phyloP scores from a whole-genome alignment of 2,329 filamentous ascomycete genomes.

The Phyllosticta citrichinensis region DNA sequence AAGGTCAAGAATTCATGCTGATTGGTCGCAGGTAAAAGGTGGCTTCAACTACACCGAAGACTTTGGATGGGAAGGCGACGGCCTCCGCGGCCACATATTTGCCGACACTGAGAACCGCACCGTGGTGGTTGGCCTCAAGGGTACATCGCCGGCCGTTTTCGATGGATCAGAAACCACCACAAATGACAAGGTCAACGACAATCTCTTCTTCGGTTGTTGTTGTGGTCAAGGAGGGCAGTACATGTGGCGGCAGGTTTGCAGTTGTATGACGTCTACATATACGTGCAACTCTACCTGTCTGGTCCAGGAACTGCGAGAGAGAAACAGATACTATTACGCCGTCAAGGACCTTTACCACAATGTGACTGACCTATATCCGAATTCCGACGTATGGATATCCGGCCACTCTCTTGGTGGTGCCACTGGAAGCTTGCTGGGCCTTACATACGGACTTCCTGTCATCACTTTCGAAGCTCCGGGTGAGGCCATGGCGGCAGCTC shows the following conservation, averaged over 20 bases:
- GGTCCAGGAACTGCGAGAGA: conserved; percentile 59
- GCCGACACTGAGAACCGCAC: conserved; percentile 78
- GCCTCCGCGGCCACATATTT: conserved; percentile 85
- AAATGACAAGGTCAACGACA: conserved; percentile 96
- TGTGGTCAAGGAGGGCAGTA: conserved; percentile 88
- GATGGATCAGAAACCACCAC: conserved; percentile 95
- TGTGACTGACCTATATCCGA: conserved; percentile 77
- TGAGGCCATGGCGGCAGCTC: conserved; percentile 74
- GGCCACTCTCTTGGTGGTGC: conserved; percentile 90
- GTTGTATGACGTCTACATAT: conserved; percentile 80
- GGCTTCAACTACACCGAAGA: conserved; percentile 78
- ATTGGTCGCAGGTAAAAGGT: conserved; percentile 32
- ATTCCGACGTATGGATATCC: conserved; percentile 76
- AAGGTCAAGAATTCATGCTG: conserved; percentile 25
- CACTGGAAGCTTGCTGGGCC: conserved; percentile 74
- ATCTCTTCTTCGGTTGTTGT: conserved; percentile 95
- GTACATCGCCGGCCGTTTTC: conserved; percentile 75
- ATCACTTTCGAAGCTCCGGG: conserved; percentile 90
- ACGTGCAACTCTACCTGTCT: conserved; percentile 91
- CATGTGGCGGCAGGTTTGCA: conserved; percentile 85
- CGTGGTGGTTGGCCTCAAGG: conserved; percentile 85
- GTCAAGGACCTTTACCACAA: conserved; percentile 86
- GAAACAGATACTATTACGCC: conserved; percentile 86
- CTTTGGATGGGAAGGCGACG: conserved; percentile 88
- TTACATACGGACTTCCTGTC: conserved; percentile 85